Base-by-base conservation (phyloP, 2,329 filamentous ascomycete genomes). In the Trichoderma sp. region DNA sequence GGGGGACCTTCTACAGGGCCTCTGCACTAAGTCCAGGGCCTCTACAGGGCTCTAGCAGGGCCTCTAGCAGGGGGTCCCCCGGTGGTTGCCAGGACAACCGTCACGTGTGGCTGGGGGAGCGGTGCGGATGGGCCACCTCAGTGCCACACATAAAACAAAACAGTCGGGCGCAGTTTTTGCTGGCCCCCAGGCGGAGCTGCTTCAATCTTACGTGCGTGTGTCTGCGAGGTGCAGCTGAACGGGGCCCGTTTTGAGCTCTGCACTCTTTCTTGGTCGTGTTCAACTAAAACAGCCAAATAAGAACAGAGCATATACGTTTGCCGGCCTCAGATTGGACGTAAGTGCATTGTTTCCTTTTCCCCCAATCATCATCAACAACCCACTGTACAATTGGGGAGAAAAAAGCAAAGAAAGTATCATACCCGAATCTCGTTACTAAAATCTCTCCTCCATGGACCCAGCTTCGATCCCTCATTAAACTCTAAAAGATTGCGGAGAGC, bases 121-220 rank as follows among this genome's bases (percentile, higher is more conserved):
- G 34, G 65, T 28, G 26, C 26, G 66, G 30, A 70, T 53, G 57
- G 57, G 6, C 57, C 14, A 7, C 43, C 28, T 28, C 24, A 21
- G 26, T 24, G 39, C 26, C 56, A 32, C 32, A 51, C 66, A 70
- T 70, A 70, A 70, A 70, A 53, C 66, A 70, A 70, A 70, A 70
- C 66, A 61, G 30, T 43, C 66, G 34, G 57, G 57, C 57, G 57
- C 57, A 34, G 32, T 62, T 62, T 51, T 61, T 14, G 28, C 28
- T 60, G 26, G 28, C 28, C 28, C 56, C 66, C 57, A 62, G 57
- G 57, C 66, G 57, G 47, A 53, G 47, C 47, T 53, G 47, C 47
- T 53, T 53, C 47, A 24, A 53, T 53, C 47, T 53, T 53, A 53
- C 47, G 47, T 53, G 47, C 47, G 21, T 53, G 34, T 43, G 47